Base-by-base conservation (phyloP, 768 basidiomycete species). In the Trametes gibbosa region DNA sequence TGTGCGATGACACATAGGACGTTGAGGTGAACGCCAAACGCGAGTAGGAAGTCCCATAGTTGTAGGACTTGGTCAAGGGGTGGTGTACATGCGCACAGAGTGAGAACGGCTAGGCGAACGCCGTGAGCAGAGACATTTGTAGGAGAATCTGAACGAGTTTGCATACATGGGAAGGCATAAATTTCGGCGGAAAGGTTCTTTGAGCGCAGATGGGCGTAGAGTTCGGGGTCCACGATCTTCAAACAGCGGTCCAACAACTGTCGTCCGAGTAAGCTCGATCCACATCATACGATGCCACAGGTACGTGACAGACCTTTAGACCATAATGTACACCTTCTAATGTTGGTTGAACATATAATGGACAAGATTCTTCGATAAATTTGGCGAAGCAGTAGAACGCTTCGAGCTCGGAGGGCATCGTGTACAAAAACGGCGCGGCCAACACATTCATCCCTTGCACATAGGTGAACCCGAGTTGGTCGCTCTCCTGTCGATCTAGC, bases 361-460 rank as follows among this genome's bases (percentile, higher is more conserved):
- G 97, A 74, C 95, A 98, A 9, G 84, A 87, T 56, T 88, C 86
- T 75, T 98, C 96, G 65, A 98, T 97, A 70, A 99, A 99, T 66
- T 89, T 91, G 25, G 92, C 84, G 69, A 99, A 98, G 74, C 93
- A 97, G 62, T 88, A 95, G 73, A 98, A 99, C 0, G 97, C 97
- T 73, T 99, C 97, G n/a, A 98, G 74, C 72, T 99, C 94, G 10
- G 94, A 94, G 6, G 97, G 95, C 85, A 98, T 91, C 12, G 91
- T 93, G 70, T 97, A 99, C 27, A 99, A 81, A 73, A 98, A 99
- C 0, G 97, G 97, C 2, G 97, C 97, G 21, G 95, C 94, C 35
- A 99, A 85, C 48, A 98, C 97, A 71, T 99, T 99, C 94, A 97
- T 98, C 29, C 97, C 97, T 74, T 99, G 96, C 9, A 99, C 95